phyloP scores from a whole-genome alignment of 1,284 basidiomycete genomes.

The Coriolopsis trogii region DNA sequence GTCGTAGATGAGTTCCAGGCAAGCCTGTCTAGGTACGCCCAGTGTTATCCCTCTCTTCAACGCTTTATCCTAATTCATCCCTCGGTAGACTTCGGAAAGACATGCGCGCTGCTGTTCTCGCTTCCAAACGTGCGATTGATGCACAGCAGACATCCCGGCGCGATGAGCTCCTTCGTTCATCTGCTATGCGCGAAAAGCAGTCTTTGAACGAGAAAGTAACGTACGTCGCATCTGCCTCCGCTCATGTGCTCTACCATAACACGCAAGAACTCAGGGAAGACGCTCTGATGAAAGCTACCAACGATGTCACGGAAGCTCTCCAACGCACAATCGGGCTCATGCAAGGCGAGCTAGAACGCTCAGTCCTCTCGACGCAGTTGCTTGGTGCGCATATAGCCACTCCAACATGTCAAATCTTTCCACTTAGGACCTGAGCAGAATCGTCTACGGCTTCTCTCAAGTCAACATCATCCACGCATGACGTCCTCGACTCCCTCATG shows the following conservation, averaged over 20 bases:
- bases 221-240: conserved; percentile 40
- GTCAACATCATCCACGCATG: conserved; percentile 79
- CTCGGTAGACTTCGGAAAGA: conserved; percentile 58
- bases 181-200: conserved; percentile 49
- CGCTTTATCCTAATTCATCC: not conserved
- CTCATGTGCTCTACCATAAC: conserved; percentile 1
- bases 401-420: conserved; percentile 8
- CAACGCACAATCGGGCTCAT: conserved; percentile 83
- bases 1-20: conserved; percentile 53
- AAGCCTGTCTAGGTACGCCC: conserved; percentile 52
- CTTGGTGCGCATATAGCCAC: conserved; percentile 58
- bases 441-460: conserved; percentile 77
- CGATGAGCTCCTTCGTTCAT: conserved; percentile 64
- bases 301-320: conserved; percentile 86
- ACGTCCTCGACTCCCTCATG: conserved; percentile 75
- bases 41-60: not conserved
- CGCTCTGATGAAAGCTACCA: conserved; percentile 82
- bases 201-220: conserved; percentile 54
- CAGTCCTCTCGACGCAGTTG: conserved; percentile 84
- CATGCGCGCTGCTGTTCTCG: conserved; percentile 63
- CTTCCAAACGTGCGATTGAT: conserved; percentile 75
- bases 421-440: conserved; percentile 48
- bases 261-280: conserved; percentile 62
- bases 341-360: conserved; percentile 89
- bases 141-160: conserved; percentile 55